Evolutionary conservation across 768 basidiomycete species (phyloP).

Genomic region (Clitopilus hobsonii): DNA sequence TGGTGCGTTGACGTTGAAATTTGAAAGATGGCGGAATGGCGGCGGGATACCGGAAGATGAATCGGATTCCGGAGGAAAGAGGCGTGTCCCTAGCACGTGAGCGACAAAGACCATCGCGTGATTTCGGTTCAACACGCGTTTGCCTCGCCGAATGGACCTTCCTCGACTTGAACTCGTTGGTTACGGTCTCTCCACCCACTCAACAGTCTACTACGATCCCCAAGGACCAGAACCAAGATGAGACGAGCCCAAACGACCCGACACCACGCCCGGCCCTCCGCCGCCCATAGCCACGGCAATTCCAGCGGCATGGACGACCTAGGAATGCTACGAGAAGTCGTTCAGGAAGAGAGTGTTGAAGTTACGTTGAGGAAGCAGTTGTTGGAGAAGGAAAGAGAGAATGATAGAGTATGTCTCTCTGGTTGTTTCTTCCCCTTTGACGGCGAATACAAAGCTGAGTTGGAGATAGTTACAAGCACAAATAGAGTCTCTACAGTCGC

Average conservation of each 20-base stretch:
- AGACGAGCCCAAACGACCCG: constrained; percentile 64
- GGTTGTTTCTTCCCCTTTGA: too few relatives aligned
- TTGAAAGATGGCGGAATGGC: too few relatives aligned
- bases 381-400: constrained; percentile 64
- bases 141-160: neutral
- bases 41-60: too few relatives aligned
- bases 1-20: too few relatives aligned
- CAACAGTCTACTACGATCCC: neutral
- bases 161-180: neutral
- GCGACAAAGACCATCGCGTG: neutral
- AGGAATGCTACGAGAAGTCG: constrained; percentile 54
- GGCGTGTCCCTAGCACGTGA: neutral
- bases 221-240: too few relatives aligned
- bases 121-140: neutral
- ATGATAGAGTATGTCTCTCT: constrained; percentile 52
- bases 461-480: constrained; percentile 53
- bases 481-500: constrained; percentile 57
- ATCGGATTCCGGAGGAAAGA: neutral
- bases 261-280: constrained; percentile 47
- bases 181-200: neutral
- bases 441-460: too few relatives aligned
- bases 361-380: constrained; percentile 60
- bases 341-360: constrained; percentile 52
- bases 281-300: constrained; percentile 38
- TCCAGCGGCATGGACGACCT: constrained; percentile 69